Conservation (phyloP, 495 filamentous ascomycete genomes). For the Jackrogersella multiformis region DNA sequence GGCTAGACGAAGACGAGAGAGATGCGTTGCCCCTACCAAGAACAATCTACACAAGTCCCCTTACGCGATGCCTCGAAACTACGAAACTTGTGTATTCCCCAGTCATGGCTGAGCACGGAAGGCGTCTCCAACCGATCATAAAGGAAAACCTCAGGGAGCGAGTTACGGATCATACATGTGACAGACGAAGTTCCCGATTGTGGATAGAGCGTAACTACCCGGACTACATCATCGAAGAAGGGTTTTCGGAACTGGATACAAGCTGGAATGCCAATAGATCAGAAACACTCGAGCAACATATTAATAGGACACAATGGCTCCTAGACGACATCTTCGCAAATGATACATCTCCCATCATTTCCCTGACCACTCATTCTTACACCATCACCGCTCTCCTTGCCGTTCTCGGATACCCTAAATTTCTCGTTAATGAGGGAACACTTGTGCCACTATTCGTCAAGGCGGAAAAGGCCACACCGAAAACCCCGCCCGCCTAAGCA, state of each 20-base stretch:
- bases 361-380: conserved; percentile 44
- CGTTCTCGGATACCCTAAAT: conserved; percentile 28
- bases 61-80: conserved; percentile 72
- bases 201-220: conserved; percentile 68
- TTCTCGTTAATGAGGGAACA: conserved; percentile 39
- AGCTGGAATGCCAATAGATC: conserved; percentile 59
- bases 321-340: conserved; percentile 43
- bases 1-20: conserved; percentile 61
- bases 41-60: conserved; percentile 72
- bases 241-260: conserved; percentile 69
- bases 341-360: conserved; percentile 38
- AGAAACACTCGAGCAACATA: conserved; percentile 45
- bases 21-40: conserved; percentile 70
- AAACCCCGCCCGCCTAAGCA: neutral
- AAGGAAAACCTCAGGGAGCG: conserved; percentile 77
- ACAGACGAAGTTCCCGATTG: conserved; percentile 65
- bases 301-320: conserved; percentile 31
- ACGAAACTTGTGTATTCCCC: conserved; percentile 69
- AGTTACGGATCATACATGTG: conserved; percentile 80
- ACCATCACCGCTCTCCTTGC: conserved; percentile 36
- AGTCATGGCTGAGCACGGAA: conserved; percentile 1
- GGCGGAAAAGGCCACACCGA: conserved; percentile 22
- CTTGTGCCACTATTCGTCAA: conserved; percentile 45
- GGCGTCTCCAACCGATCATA: conserved; percentile 65
- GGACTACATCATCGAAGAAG: conserved; percentile 66